Evolutionary conservation across 345 rosid genomes (phyloP).

Genomic region (Salix purpurea): DNA sequence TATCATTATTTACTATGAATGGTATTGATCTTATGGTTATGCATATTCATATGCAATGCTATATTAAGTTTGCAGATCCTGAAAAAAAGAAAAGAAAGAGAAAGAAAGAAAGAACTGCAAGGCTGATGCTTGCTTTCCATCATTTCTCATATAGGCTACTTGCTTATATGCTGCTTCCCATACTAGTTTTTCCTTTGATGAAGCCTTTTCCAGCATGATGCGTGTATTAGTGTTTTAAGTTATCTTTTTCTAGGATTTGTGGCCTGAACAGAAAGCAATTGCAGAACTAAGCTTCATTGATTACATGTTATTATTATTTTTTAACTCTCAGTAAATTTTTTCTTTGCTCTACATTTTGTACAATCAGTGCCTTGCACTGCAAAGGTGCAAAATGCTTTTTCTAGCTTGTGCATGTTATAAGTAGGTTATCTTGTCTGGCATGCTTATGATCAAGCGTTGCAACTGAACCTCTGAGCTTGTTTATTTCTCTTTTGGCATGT

Average conservation of each 20-base stretch:
- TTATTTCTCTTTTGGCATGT: background rate
- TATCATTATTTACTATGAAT: background rate
- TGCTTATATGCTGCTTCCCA: background rate
- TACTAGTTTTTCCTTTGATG: background rate
- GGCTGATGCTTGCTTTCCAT: background rate
- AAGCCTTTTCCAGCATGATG: background rate
- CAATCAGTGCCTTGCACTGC: background rate
- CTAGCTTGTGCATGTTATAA: background rate
- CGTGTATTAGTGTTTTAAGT: background rate
- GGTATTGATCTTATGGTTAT: background rate
- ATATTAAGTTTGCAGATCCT: background rate
- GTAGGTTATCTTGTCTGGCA: background rate
- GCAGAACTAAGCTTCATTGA: background rate
- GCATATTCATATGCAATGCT: too few species aligned
- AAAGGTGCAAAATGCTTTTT: background rate
- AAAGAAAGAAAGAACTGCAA: background rate
- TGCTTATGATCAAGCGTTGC: background rate
- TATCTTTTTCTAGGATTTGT: background rate
- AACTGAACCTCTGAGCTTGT: background rate
- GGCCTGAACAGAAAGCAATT: background rate
- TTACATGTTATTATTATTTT: background rate
- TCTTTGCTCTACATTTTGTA: background rate
- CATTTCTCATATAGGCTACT: background rate
- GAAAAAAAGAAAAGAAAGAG: background rate
- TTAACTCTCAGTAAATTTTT: background rate